Evolutionary conservation across 1,284 basidiomycete genomes (phyloP).

Genomic region (Cryptococcus sp.): DNA sequence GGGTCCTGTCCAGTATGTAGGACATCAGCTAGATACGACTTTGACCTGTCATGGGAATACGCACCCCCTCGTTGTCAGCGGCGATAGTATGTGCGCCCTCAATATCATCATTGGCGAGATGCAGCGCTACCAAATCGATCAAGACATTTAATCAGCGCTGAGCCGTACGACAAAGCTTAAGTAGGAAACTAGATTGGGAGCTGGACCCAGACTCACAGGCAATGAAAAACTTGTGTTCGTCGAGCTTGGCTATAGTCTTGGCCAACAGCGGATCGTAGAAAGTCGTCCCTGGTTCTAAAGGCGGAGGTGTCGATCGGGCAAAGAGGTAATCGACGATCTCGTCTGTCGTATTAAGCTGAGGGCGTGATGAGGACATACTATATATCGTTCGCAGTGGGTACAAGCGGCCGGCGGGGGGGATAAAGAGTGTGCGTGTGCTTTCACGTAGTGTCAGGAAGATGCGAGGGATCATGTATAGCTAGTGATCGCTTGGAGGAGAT

Average conservation of each 20-base stretch:
- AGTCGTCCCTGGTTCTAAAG: constrained; percentile 43
- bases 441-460: no score
- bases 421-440: no score
- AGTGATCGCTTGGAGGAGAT: no score
- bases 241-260: constrained; percentile 28
- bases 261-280: constrained; percentile 36
- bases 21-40: background rate
- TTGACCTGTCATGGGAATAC: constrained; percentile 3
- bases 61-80: constrained; percentile 44
- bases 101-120: constrained; percentile 53
- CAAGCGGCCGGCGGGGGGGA: no score
- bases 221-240: constrained; percentile 39
- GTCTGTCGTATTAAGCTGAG: constrained; percentile 19
- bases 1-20: constrained; percentile 25
- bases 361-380: background rate
- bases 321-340: constrained; percentile 35
- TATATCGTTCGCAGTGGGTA: no score
- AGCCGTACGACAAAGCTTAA: background rate
- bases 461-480: no score
- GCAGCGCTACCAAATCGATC: constrained; percentile 31
- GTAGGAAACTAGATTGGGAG: background rate
- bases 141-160: background rate
- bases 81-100: constrained; percentile 46
- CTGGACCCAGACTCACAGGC: constrained; percentile 30
- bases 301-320: constrained; percentile 27